phyloP scores from a whole-genome alignment of 768 basidiomycete species.

The Xerocomus potaroensis region DNA sequence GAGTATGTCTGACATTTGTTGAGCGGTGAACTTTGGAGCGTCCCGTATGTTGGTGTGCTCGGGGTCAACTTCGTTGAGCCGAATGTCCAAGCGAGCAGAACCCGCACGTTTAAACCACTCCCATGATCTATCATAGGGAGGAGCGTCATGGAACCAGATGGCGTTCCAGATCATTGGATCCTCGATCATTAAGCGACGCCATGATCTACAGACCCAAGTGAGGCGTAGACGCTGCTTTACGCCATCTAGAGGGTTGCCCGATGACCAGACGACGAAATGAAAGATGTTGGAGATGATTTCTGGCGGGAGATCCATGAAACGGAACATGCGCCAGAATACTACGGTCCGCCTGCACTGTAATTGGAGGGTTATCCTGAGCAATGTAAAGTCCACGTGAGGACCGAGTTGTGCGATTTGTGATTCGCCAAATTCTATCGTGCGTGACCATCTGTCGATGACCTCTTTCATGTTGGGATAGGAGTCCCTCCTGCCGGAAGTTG shows the following conservation, averaged over 20 bases:
- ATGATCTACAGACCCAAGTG: conserved; percentile 56
- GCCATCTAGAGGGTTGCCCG: conserved; percentile 31
- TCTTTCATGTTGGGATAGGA: conserved; percentile 2
- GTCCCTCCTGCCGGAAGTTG: conserved; percentile 1
- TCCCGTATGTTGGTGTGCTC: conserved; percentile 24
- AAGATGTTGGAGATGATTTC: conserved; percentile 68
- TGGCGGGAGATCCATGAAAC: conserved; percentile 56
- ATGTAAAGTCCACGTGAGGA: conserved; percentile 7
- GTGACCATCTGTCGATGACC: conserved; percentile 11
- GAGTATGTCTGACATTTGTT: conserved; percentile 46
- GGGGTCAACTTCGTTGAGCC: conserved; percentile 45
- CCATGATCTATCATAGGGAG: conserved; percentile 48
- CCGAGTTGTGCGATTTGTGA: conserved; percentile 19
- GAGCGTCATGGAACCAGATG: conserved; percentile 55
- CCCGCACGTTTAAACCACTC: conserved; percentile 58
- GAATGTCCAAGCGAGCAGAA: conserved; percentile 53
- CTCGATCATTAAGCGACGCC: conserved; percentile 46
- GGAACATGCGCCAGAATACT: conserved; percentile 43
- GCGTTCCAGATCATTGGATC: conserved; percentile 60
- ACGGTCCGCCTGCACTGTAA: conserved; percentile 18
- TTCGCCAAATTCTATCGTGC: conserved; percentile 16
- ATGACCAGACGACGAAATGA: conserved; percentile 55
- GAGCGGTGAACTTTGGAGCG: conserved; percentile 34
- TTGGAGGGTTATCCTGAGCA: conserved; percentile 18
- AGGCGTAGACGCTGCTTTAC: conserved; percentile 42